Evolutionary conservation across 768 basidiomycete genomes (phyloP).

Genomic region (Boletus rubescentipes): DNA sequence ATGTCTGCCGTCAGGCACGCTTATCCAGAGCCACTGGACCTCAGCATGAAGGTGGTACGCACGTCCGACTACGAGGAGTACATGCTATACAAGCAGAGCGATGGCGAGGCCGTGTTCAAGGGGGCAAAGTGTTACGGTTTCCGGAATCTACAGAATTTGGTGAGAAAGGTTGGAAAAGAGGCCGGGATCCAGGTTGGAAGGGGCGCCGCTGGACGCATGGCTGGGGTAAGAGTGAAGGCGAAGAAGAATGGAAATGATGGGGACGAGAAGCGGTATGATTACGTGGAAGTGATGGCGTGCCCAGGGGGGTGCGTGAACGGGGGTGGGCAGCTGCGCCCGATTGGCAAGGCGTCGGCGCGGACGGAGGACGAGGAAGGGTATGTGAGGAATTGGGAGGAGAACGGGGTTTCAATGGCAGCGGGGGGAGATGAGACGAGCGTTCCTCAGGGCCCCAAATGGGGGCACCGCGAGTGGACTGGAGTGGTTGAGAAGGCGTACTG

Average conservation of each 20-base stretch:
- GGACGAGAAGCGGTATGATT: constrained; percentile 66
- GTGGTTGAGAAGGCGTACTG: constrained; percentile 85
- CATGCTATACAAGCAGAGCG: constrained; percentile 43
- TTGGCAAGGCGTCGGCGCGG: constrained; percentile 20
- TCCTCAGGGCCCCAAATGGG: constrained; percentile 61
- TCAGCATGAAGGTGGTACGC: constrained; percentile 60
- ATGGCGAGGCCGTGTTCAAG: constrained; percentile 73
- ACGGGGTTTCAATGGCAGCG: constrained; percentile 40
- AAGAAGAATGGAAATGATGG: constrained; percentile 35
- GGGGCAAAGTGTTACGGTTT: constrained; percentile 98
- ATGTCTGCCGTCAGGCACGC: constrained; percentile 52
- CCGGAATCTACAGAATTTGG: constrained; percentile 94
- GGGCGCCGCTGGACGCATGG: constrained; percentile 59
- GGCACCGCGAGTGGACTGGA: constrained; percentile 78
- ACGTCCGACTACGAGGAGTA: constrained; percentile 80
- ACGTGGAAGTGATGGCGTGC: constrained; percentile 98
- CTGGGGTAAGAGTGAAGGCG: constrained; percentile 27
- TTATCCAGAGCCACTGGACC: constrained; percentile 44
- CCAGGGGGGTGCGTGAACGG: constrained; percentile 97
- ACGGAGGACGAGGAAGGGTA: constrained; percentile 65
- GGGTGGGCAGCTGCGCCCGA: constrained; percentile 68
- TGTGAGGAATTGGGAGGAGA: constrained; percentile 57
- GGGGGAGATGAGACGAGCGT: constrained; percentile 3
- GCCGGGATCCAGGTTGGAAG: constrained; percentile 68
- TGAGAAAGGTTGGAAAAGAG: constrained; percentile 88